Evolutionary conservation across 2,329 filamentous ascomycete species (phyloP).

Genomic region (Aaosphaeria pasadenensis): DNA sequence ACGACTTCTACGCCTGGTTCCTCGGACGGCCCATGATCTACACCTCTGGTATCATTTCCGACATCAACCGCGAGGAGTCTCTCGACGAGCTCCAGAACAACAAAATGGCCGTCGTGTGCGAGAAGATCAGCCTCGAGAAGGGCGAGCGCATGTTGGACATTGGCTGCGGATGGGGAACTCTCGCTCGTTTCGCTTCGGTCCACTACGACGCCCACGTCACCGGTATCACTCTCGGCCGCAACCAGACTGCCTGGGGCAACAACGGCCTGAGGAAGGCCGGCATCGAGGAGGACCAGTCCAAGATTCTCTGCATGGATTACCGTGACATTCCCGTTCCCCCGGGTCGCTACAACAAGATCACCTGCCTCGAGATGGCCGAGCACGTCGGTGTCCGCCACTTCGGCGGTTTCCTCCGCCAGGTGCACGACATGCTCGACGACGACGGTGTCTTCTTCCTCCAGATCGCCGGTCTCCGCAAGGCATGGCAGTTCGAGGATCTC

Average conservation of each 20-base stretch:
- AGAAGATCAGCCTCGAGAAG: constrained; percentile 83
- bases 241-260: constrained; percentile 98
- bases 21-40: constrained; percentile 98
- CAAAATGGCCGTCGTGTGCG: constrained; percentile 91
- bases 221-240: constrained; percentile 89
- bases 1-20: constrained; percentile 99
- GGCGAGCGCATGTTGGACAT: constrained; percentile 88
- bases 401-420: constrained; percentile 74
- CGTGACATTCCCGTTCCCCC: constrained; percentile 82
- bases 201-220: constrained; percentile 86
- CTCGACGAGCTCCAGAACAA: constrained; percentile 97
- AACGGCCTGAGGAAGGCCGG: constrained; percentile 77
- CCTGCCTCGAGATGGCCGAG: constrained; percentile 97
- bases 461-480: constrained; percentile 88
- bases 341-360: constrained; percentile 88
- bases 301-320: constrained; percentile 95
- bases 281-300: constrained; percentile 82
- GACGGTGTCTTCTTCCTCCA: constrained; percentile 96
- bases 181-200: constrained; percentile 86
- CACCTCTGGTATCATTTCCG: constrained; percentile 90
- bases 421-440: constrained; percentile 93
- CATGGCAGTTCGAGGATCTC: constrained; percentile 97
- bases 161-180: constrained; percentile 96
- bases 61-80: constrained; percentile 81
- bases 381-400: constrained; percentile 96